phyloP scores from a whole-genome alignment of 495 filamentous ascomycete species.

The Letharia lupina region DNA sequence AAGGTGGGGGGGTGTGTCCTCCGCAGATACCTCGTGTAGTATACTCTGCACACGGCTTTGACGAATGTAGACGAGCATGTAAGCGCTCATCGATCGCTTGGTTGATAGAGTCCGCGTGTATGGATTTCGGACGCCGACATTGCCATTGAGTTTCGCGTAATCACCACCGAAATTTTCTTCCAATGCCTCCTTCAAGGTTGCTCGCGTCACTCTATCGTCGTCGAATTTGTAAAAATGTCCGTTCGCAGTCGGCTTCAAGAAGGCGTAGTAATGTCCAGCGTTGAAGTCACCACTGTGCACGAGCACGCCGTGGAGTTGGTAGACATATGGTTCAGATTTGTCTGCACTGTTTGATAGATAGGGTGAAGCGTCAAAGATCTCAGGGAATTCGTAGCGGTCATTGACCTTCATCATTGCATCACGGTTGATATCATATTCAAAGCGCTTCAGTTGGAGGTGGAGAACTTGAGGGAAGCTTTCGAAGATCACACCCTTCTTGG shows the following conservation, averaged over 20 bases:
- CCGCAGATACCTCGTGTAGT: slow-evolving; percentile 60
- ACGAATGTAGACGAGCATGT: slow-evolving; percentile 98
- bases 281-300: slow-evolving; percentile 96
- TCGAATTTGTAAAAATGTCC: slow-evolving; percentile 96
- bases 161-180: slow-evolving; percentile 97
- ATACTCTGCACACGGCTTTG: slow-evolving; percentile 74
- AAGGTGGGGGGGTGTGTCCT: slow-evolving; percentile 78
- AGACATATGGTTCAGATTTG: slow-evolving; percentile 77
- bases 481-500: slow-evolving; percentile 96
- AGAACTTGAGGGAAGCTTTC: slow-evolving; percentile 90
- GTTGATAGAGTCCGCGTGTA: slow-evolving; percentile 58
- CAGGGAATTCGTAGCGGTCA: slow-evolving; percentile 93
- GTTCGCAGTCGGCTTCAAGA: slow-evolving; percentile 84
- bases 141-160: slow-evolving; percentile 56
- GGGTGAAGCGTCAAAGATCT: slow-evolving; percentile 79
- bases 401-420: slow-evolving; percentile 99
- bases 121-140: slow-evolving; percentile 50
- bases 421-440: slow-evolving; percentile 92
- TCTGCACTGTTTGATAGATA: slow-evolving; percentile 86
- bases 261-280: slow-evolving; percentile 98
- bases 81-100: slow-evolving; percentile 73
- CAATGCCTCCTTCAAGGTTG: slow-evolving; percentile 81
- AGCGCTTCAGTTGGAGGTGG: slow-evolving; percentile 93
- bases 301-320: slow-evolving; percentile 88
- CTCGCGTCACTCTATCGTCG: slow-evolving; percentile 90